Conservation (phyloP, 345 rosid genomes). For the Acer saccharum region DNA sequence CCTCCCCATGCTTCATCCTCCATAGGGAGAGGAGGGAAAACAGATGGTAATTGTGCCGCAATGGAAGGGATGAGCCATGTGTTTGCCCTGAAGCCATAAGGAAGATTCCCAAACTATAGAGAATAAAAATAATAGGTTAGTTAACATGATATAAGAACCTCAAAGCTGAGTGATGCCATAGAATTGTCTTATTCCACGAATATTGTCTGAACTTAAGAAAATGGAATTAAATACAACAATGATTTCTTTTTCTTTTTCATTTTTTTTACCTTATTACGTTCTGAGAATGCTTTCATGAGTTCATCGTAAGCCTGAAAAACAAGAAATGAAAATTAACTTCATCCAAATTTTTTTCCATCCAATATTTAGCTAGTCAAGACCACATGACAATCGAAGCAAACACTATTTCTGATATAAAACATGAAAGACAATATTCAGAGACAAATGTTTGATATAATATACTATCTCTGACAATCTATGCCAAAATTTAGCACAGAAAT, state of each 20-base stretch:
- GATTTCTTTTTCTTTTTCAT: background rate
- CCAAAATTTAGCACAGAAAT: background rate
- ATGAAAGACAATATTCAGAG: background rate
- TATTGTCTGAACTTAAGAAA: background rate
- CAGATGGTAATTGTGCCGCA: constrained; percentile 71
- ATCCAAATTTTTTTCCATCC: constrained; percentile 1
- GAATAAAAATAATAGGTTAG: background rate
- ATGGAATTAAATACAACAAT: background rate
- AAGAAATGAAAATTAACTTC: constrained; percentile 14
- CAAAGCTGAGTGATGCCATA: background rate
- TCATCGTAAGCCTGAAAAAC: constrained; percentile 76
- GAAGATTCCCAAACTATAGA: constrained; percentile 95
- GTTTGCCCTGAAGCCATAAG: constrained; percentile 96
- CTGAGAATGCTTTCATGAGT: constrained; percentile 85
- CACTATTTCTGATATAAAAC: background rate
- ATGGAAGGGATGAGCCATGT: constrained; percentile 93
- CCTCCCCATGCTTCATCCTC: constrained; percentile 98
- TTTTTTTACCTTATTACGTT: constrained; percentile 81
- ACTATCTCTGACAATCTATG: background rate
- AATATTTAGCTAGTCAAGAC: background rate
- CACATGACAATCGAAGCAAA: background rate
- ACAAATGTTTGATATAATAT: background rate
- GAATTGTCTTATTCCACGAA: constrained; percentile 5
- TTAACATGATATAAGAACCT: background rate
- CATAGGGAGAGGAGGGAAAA: constrained; percentile 70